Base-by-base conservation (phyloP, 139 green algal genomes). In the Tetraselmis striata region DNA sequence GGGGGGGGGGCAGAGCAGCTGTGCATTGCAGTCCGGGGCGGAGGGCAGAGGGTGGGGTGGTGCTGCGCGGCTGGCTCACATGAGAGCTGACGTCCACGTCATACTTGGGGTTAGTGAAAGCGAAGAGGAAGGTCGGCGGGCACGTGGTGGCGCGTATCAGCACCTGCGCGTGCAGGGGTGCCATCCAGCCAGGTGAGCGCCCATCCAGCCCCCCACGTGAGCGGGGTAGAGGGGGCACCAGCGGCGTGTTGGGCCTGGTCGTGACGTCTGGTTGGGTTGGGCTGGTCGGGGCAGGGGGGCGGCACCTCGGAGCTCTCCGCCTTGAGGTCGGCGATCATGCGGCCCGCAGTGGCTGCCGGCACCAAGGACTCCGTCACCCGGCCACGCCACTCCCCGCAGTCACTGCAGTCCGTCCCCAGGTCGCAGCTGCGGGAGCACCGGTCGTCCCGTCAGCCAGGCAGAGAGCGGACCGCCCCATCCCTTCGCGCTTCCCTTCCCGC, bases 381-480 rank as follows among this genome's bases (percentile, higher is more conserved):
- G 11, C 45, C 45, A 18, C 45, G 31, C 89, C 89, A 94, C 0
- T 89, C 78, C 0, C 92, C 92, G 76, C 92, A 95, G 86, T 95
- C 92, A 0, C 78, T 32, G 83, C 92, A 96, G 88, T 96, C 92
- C 18, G 90, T 96, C 58, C 92, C 92, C n/a, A 96, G 84, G 83
- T 96, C 92, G 79, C 92, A 95, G 2, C 25, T 18, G n/a, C 18
- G n/a, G 76, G n/a, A 30, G 76, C 76, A 79, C 28, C 76, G 76
- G n/a, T 79, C n/a, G n/a, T n/a, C n/a, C n/a, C n/a, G n/a, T n/a
- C n/a, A n/a, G n/a, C n/a, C n/a, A n/a, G n/a, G n/a, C n/a, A n/a
- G n/a, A n/a, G n/a, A n/a, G n/a, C n/a, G n/a, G n/a, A n/a, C n/a
- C n/a, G n/a, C n/a, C n/a, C n/a, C n/a, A n/a, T n/a, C n/a, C n/a